Percentiles rank a stretch among this genome's conserved stretches.
These are phyloP conservation scores for Phytophthora sp. DNA, from an alignment of 352 stramenopile species.

Conservation along the genomic window DNA sequence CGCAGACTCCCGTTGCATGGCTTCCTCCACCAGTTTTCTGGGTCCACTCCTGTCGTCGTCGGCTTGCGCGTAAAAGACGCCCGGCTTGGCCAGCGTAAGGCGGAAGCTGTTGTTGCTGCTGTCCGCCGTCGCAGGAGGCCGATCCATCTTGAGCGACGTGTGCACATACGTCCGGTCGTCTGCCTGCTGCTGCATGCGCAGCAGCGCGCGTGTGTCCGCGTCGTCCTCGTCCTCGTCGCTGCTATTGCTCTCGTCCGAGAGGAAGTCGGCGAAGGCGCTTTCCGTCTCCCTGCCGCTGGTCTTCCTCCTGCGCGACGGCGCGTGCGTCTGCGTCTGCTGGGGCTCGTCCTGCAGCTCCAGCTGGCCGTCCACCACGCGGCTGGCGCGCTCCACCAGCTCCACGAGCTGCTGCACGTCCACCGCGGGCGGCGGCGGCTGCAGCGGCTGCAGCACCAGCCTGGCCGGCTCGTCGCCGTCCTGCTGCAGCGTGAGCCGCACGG, in stretches of 20 bases:
- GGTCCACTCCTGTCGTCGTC: conserved; percentile 2
- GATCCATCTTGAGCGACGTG: conserved; percentile 37
- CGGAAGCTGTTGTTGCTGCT: conserved; percentile 21
- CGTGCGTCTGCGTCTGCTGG: neutral
- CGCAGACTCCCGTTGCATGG: neutral
- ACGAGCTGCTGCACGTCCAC: neutral
- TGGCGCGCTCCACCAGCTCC: neutral
- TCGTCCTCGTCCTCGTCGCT: conserved; percentile 40
- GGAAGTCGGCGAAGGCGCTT: conserved; percentile 44
- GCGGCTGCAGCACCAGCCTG: neutral
- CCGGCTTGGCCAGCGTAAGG: conserved; percentile 16
- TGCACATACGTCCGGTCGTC: conserved; percentile 55
- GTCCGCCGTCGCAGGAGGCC: conserved; percentile 2
- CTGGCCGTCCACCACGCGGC: neutral
- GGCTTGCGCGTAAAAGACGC: neutral
- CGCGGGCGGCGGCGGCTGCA: neutral
- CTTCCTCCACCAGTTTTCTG: conserved; percentile 13
- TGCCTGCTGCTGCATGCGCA: conserved; percentile 58
- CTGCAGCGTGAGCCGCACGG: neutral
- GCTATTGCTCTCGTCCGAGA: conserved; percentile 43
- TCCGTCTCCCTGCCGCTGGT: conserved; percentile 5
- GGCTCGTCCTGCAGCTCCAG: neutral
- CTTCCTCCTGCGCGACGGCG: neutral
- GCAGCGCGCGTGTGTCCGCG: conserved; percentile 23
- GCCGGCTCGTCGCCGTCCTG: neutral